Evolutionary conservation across 1,284 basidiomycete species (phyloP).

Genomic region (Cryptococcus neoformans): DNA sequence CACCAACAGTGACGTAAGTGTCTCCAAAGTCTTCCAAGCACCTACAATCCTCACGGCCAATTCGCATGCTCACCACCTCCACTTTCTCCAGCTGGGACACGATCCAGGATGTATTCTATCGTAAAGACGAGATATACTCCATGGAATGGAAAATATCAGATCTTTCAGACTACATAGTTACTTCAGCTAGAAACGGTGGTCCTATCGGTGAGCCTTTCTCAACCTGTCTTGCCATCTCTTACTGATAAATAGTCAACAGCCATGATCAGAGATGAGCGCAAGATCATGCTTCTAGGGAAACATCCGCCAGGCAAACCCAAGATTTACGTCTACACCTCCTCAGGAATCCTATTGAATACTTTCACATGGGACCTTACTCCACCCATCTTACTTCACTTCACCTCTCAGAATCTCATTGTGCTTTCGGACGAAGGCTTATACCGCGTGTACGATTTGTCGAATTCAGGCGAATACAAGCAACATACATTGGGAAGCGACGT

Average conservation of each 20-base stretch:
- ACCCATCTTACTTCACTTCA: constrained; percentile 38
- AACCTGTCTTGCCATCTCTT: background rate
- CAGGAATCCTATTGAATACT: constrained; percentile 51
- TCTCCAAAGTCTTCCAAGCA: background rate
- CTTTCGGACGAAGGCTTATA: constrained; percentile 91
- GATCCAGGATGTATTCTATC: constrained; percentile 52
- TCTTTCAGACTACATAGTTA: constrained; percentile 74
- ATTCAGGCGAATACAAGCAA: constrained; percentile 75
- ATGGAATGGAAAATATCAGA: constrained; percentile 76
- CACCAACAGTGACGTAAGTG: too few species aligned
- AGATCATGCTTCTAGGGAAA: constrained; percentile 70
- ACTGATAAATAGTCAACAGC: constrained; percentile 54
- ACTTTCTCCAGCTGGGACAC: constrained; percentile 47
- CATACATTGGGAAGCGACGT: constrained; percentile 81
- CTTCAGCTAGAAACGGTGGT: constrained; percentile 81
- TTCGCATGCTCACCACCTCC: background rate
- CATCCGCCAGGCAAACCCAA: constrained; percentile 64
- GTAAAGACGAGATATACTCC: constrained; percentile 75
- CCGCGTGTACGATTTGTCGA: constrained; percentile 74
- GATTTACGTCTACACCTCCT: constrained; percentile 54
- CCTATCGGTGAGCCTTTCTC: constrained; percentile 67
- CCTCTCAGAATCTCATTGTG: constrained; percentile 61
- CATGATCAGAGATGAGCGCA: constrained; percentile 79
- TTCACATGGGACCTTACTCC: constrained; percentile 46
- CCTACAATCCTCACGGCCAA: background rate